These are phyloP conservation scores for Penicillium sp. DNA, from an alignment of 2,329 filamentous ascomycete genomes.

Conservation along the genomic window DNA sequence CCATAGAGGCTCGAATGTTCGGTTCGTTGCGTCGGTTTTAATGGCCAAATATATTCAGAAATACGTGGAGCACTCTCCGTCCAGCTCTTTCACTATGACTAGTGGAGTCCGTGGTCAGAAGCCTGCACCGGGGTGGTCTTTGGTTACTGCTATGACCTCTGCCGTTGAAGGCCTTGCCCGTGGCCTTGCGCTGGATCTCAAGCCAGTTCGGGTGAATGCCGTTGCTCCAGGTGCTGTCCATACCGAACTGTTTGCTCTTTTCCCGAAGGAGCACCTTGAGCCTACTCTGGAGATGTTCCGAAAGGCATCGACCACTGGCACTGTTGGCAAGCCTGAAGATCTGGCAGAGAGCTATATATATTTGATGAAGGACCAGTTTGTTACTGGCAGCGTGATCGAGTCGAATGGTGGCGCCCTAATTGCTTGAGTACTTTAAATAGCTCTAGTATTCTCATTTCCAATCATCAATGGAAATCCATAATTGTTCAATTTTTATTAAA, in stretches of 20 bases:
- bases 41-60: conserved; percentile 46
- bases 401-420: conserved; percentile 16
- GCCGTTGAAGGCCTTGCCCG: conserved; percentile 38
- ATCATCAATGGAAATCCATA: too few species aligned
- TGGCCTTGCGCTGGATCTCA: conserved; percentile 48
- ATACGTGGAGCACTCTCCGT: conserved; percentile 36
- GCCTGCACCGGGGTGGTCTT: conserved; percentile 39
- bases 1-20: conserved; percentile 32
- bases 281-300: conserved; percentile 35
- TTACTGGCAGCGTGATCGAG: conserved; percentile 35
- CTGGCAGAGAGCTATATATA: conserved; percentile 51
- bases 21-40: conserved; percentile 39
- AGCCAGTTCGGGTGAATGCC: conserved; percentile 48
- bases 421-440: conserved; percentile 1
- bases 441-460: not conserved
- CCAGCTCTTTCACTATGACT: conserved; percentile 47
- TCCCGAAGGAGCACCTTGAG: conserved; percentile 14
- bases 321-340: conserved; percentile 39
- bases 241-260: conserved; percentile 43
- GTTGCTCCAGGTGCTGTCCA: conserved; percentile 47
- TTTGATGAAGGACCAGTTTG: conserved; percentile 49
- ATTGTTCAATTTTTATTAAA: too few species aligned
- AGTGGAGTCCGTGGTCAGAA: conserved; percentile 40
- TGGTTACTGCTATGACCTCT: conserved; percentile 30
- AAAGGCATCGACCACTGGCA: conserved; percentile 25